phyloP scores from a whole-genome alignment of 768 basidiomycete species.

The Panaeolus papilionaceus region DNA sequence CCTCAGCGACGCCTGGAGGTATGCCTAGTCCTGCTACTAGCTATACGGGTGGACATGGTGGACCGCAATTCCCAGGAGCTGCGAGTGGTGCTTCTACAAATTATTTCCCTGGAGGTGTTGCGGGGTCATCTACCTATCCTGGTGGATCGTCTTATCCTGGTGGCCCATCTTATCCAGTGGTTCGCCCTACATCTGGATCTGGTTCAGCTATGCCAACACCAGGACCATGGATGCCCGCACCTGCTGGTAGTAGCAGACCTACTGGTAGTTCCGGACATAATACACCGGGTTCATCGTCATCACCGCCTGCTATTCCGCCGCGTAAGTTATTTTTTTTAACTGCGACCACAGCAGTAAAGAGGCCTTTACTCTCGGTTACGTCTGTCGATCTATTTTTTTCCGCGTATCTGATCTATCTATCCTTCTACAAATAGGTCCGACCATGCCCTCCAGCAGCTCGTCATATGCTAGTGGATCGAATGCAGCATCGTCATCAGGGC shows the following conservation, averaged over 20 bases:
- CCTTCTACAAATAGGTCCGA: slow-evolving; percentile 9
- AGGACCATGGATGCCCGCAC: slow-evolving; percentile 16
- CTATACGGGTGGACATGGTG: slow-evolving; percentile 6
- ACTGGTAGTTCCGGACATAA: slow-evolving; percentile 9
- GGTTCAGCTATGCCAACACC: slow-evolving; percentile 23
- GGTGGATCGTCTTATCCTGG: slow-evolving; percentile 33
- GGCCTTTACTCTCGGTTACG: slow-evolving; percentile 4
- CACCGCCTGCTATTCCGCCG: slow-evolving; percentile 38
- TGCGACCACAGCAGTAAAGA: background rate
- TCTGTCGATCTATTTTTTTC: slow-evolving; percentile 17
- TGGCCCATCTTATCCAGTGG: slow-evolving; percentile 2
- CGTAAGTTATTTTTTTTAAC: slow-evolving; percentile 33
- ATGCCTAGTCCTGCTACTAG: slow-evolving; percentile 8
- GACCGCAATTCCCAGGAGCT: slow-evolving; percentile 9
- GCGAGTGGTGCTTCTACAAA: background rate
- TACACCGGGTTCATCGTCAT: slow-evolving; percentile 18
- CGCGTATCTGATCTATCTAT: slow-evolving; percentile 14
- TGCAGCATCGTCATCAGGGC: slow-evolving; percentile 30
- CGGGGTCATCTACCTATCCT: slow-evolving; percentile 11
- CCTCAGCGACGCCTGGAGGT: slow-evolving; percentile 10
- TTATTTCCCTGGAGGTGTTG: slow-evolving; percentile 11
- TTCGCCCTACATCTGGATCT: slow-evolving; percentile 5
- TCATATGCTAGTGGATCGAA: slow-evolving; percentile 17
- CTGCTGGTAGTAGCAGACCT: background rate
- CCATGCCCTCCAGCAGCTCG: slow-evolving; percentile 7